Evolutionary conservation across 192 early-diverging fungal species (phyloP).

Genomic region (Podochytrium sp.): DNA sequence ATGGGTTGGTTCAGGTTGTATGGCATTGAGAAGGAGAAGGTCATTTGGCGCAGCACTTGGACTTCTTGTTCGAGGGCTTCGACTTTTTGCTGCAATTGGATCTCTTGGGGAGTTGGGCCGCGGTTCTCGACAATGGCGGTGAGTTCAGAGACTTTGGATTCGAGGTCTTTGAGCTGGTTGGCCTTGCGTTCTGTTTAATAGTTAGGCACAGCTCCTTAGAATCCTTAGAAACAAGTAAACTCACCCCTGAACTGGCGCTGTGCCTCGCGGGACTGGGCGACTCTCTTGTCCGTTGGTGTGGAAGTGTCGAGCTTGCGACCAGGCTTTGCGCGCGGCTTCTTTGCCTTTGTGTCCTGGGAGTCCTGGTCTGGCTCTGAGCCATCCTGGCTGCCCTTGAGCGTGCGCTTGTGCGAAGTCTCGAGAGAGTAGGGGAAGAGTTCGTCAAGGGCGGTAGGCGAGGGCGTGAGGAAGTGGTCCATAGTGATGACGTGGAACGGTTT

Average conservation of each 20-base stretch:
- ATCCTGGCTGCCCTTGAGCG: background rate
- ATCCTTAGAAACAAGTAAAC: too few species aligned
- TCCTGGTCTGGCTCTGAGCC: background rate
- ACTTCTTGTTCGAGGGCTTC: conserved; percentile 7
- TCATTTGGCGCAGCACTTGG: conserved; percentile 20
- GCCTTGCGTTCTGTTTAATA: conserved; percentile 22
- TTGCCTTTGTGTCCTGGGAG: background rate
- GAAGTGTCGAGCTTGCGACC: conserved; percentile 44
- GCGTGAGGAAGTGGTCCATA: background rate
- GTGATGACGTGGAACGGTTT: background rate
- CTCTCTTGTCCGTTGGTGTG: conserved; percentile 49
- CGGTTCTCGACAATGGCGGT: background rate
- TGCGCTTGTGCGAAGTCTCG: background rate
- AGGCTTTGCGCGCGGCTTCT: conserved; percentile 18
- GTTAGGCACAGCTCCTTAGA: too few species aligned
- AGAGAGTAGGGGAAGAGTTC: too few species aligned
- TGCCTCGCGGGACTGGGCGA: conserved; percentile 56
- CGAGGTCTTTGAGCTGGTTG: conserved; percentile 26
- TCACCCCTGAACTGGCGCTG: conserved; percentile 41
- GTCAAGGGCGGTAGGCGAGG: background rate
- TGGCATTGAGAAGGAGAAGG: conserved; percentile 22
- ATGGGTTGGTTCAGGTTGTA: conserved; percentile 14
- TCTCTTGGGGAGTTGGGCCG: background rate
- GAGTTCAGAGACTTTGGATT: conserved; percentile 10
- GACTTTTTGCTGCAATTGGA: background rate